Base-by-base conservation (phyloP, 176 grass and related monocot species). In the Phragmites australis region DNA sequence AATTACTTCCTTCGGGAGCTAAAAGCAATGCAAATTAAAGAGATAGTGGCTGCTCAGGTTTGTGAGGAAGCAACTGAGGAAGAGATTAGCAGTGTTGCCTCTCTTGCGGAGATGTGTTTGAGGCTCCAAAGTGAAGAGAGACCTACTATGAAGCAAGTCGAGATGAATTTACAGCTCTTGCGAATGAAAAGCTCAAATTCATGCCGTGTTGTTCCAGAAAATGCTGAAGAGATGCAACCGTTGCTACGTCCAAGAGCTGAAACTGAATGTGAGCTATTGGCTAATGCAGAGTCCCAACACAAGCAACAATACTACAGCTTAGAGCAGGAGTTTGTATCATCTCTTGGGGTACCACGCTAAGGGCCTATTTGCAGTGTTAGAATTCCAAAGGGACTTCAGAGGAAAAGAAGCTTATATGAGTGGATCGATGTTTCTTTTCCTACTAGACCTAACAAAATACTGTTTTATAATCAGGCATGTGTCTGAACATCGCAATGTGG, bases 131-230 rank as follows among this genome's bases (percentile, higher is more conserved):
- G 62, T 19, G n/a, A 55, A 43, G 63, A 55, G 16, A 68, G 77
- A 13, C 77, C 72, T 29, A 76, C 72, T 0, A 76, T 76, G 72
- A 76, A 59, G 14, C 3, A 76, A 45, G 54, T 60, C 0, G 73
- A 76, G 23, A 76, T 76, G 41, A 27, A 7, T 2, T 21, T 76
- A 8, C 54, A 76, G 17, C 6, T 43, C 13, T 21, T 76, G 54
- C 21, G 56, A 29, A 44, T n/a, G 1, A 60, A 76, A 45, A 76
- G 22, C 15, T 19, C 27, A 63, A 18, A 3, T 0, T 23, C 53
- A 12, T 30, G 4, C 14, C 23, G 3, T 44, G 7, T 60, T 3
- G 15, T 0, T 0, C 55, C 25, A 12, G 39, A 31, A 6, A 77
- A 29, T 40, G 13, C 12, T 59, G 34, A 70, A 47, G 67, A 44